Evolutionary conservation across 163 green algal genomes (phyloP).

Genomic region (Volvox carteri): DNA sequence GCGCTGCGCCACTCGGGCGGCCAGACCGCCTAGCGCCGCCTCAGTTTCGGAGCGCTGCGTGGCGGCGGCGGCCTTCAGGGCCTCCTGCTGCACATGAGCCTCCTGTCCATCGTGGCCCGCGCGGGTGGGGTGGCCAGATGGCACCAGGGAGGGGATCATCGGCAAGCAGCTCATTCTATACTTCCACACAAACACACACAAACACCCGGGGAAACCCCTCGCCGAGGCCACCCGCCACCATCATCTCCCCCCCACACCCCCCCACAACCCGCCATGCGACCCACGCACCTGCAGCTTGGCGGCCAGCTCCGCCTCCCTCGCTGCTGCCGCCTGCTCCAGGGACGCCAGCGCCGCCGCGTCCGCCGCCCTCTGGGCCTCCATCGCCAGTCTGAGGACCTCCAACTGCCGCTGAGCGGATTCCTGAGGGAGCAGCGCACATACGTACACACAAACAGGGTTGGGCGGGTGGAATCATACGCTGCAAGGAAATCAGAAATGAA

Average conservation of each 20-base stretch:
- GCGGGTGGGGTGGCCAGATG: neutral
- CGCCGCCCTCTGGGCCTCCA: neutral
- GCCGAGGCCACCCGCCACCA: no score
- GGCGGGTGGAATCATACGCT: no score
- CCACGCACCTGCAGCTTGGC: constrained; percentile 1
- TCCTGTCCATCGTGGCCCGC: no score
- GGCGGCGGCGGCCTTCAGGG: neutral
- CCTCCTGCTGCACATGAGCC: constrained; percentile 7
- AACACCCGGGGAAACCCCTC: no score
- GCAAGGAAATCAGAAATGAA: no score
- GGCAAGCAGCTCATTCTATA: neutral
- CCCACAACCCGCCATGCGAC: neutral
- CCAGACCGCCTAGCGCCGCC: neutral
- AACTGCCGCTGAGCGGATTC: constrained; percentile 11
- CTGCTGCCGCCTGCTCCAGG: neutral
- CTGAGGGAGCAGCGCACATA: neutral
- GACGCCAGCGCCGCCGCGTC: neutral
- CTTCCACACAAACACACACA: neutral
- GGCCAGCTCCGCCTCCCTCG: neutral
- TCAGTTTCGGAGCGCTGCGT: neutral
- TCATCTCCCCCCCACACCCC: no score
- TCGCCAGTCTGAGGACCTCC: neutral
- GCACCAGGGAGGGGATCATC: no score
- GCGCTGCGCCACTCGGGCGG: neutral
- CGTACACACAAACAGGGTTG: neutral